Percentiles rank a stretch among this genome's conserved stretches.
Evolutionary conservation across 768 basidiomycete genomes (phyloP).

Genomic region (Termitomyces sp.): DNA sequence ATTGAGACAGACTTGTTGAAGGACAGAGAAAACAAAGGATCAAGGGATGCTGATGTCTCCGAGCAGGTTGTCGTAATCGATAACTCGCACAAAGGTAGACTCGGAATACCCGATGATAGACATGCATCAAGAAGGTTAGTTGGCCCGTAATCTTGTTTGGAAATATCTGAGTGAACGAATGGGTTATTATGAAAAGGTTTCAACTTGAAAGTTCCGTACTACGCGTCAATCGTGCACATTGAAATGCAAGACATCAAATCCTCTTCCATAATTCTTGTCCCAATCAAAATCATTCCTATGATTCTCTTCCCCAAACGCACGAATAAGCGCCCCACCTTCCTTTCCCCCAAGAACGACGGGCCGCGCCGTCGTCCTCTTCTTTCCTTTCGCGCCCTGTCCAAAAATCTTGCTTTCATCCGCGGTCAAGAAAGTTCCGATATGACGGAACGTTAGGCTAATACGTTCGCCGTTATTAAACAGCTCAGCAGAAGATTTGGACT

Average conservation of each 20-base stretch:
- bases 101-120: background rate
- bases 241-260: constrained; percentile 67
- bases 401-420: constrained; percentile 47
- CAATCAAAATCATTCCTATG: constrained; percentile 66
- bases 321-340: constrained; percentile 45
- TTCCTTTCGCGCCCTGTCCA: constrained; percentile 69
- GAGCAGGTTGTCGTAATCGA: background rate
- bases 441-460: constrained; percentile 76
- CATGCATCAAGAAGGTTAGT: background rate
- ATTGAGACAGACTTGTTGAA: background rate
- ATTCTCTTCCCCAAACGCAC: constrained; percentile 73
- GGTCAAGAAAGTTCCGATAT: constrained; percentile 71
- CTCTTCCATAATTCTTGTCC: constrained; percentile 57
- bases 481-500: constrained; percentile 51
- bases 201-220: background rate
- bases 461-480: constrained; percentile 45
- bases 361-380: constrained; percentile 47
- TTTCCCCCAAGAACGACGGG: constrained; percentile 46
- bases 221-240: background rate
- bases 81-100: background rate
- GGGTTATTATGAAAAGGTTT: background rate
- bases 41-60: background rate
- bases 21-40: background rate
- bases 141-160: background rate
- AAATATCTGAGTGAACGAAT: background rate